Percentiles rank a stretch among this genome's conserved stretches.
Evolutionary conservation across 345 rosid species (phyloP).

Genomic region (Pugionium cornutum): DNA sequence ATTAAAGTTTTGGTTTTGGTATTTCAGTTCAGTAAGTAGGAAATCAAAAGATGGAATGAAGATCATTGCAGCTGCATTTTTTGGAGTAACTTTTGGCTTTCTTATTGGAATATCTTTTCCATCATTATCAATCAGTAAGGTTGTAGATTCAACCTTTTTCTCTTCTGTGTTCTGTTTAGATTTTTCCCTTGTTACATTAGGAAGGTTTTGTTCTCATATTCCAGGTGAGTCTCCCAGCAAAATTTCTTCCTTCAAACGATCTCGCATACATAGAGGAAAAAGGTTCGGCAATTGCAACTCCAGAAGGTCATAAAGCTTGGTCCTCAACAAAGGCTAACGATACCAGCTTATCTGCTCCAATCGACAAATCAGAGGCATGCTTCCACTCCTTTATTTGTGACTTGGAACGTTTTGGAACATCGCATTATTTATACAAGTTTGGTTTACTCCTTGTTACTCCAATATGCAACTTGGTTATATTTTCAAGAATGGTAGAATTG

Average conservation of each 20-base stretch:
- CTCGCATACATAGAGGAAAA: conserved; percentile 48
- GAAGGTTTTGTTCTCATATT: conserved; percentile 11
- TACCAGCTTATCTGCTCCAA: conserved; percentile 39
- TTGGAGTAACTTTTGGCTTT: conserved; percentile 78
- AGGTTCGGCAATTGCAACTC: conserved; percentile 45
- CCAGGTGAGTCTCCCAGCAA: conserved; percentile 67
- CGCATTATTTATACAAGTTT: conserved; percentile 2
- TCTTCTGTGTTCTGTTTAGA: conserved; percentile 19
- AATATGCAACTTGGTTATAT: neutral
- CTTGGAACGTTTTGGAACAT: conserved; percentile 4
- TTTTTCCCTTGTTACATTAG: neutral
- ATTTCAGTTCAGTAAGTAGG: conserved; percentile 54
- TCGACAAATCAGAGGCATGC: conserved; percentile 58
- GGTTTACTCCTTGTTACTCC: neutral
- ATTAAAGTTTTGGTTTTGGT: conserved; percentile 21
- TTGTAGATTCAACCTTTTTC: conserved; percentile 29
- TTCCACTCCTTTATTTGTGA: conserved; percentile 23
- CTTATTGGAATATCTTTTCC: conserved; percentile 79
- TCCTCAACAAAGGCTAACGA: conserved; percentile 42
- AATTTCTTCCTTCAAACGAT: conserved; percentile 53
- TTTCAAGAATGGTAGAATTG: neutral
- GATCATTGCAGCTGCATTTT: conserved; percentile 58
- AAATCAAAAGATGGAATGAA: conserved; percentile 80
- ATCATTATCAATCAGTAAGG: conserved; percentile 69
- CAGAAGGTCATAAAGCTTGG: conserved; percentile 44